Conservation (phyloP, 805 yeast genomes). For the Nakazawaea ernobii region DNA sequence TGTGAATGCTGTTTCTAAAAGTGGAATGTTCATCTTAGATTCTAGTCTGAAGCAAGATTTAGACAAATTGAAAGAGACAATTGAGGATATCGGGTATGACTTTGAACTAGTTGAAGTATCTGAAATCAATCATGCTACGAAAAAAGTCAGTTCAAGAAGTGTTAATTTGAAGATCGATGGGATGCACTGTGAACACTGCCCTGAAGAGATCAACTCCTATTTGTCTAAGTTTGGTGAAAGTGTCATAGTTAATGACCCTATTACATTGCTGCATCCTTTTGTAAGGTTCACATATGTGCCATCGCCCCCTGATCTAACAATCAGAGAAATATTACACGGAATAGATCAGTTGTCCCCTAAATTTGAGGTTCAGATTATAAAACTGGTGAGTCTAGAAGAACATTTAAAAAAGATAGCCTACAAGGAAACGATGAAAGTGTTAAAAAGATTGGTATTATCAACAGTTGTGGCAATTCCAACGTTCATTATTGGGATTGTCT, state of each 20-base stretch:
- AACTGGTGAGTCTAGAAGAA: slow-evolving; percentile 57
- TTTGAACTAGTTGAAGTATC: slow-evolving; percentile 40
- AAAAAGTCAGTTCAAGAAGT: slow-evolving; percentile 45
- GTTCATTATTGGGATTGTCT: slow-evolving; percentile 62
- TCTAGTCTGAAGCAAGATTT: slow-evolving; percentile 29
- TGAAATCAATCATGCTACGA: slow-evolving; percentile 41
- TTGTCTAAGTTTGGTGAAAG: slow-evolving; percentile 51
- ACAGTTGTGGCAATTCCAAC: slow-evolving; percentile 56
- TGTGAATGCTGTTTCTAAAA: slow-evolving; percentile 53
- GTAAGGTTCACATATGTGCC: slow-evolving; percentile 66
- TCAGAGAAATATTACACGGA: slow-evolving; percentile 48
- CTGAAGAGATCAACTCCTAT: slow-evolving; percentile 44
- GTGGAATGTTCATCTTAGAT: slow-evolving; percentile 56
- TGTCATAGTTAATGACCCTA: slow-evolving; percentile 47
- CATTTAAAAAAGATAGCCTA: slow-evolving; percentile 46
- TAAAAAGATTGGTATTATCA: slow-evolving; percentile 41
- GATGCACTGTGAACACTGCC: slow-evolving; percentile 70
- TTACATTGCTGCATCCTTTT: slow-evolving; percentile 49
- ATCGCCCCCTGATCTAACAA: slow-evolving; percentile 42
- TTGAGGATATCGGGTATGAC: slow-evolving; percentile 67
- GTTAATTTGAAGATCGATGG: slow-evolving; percentile 54
- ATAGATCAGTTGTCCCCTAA: slow-evolving; percentile 37
- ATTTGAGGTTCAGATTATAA: slow-evolving; percentile 49
- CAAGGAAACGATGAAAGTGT: slow-evolving; percentile 41
- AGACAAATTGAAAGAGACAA: slow-evolving; percentile 37